phyloP scores from a whole-genome alignment of 257 asterid genomes.

The Solanum sitiens region DNA sequence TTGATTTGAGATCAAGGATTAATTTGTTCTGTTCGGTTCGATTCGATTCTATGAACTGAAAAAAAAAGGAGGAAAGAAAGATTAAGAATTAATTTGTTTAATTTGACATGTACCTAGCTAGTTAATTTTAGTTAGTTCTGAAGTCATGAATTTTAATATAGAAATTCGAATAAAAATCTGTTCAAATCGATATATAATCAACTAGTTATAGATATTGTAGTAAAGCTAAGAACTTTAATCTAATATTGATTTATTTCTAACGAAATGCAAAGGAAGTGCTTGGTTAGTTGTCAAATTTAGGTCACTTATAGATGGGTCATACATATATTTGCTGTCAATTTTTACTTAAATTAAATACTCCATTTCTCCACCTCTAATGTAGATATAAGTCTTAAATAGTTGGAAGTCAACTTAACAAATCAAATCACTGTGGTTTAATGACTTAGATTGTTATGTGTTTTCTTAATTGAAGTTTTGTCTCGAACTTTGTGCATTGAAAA shows the following conservation, averaged over 20 bases:
- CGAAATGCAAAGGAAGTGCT: background rate
- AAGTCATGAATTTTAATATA: background rate
- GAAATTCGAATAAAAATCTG: too few species aligned
- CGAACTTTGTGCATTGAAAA: rapidly evolving
- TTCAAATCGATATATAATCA: too few species aligned
- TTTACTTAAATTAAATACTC: background rate
- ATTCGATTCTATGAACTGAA: background rate
- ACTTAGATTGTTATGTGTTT: rapidly evolving
- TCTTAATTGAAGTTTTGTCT: background rate
- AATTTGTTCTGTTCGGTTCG: too few species aligned
- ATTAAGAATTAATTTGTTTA: background rate
- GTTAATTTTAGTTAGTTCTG: background rate
- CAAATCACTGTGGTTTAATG: background rate
- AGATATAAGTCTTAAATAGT: background rate
- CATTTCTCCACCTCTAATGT: background rate
- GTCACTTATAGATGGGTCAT: background rate
- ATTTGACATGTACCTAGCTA: background rate
- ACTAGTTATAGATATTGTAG: too few species aligned
- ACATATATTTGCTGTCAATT: background rate
- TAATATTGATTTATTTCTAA: background rate
- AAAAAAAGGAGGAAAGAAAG: background rate
- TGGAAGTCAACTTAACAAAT: background rate
- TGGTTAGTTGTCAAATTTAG: background rate
- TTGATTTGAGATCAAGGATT: background rate
- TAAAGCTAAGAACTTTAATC: background rate